Evolutionary conservation across 2,329 filamentous ascomycete genomes (phyloP).

Genomic region (Allantophomopsis cytisporea): DNA sequence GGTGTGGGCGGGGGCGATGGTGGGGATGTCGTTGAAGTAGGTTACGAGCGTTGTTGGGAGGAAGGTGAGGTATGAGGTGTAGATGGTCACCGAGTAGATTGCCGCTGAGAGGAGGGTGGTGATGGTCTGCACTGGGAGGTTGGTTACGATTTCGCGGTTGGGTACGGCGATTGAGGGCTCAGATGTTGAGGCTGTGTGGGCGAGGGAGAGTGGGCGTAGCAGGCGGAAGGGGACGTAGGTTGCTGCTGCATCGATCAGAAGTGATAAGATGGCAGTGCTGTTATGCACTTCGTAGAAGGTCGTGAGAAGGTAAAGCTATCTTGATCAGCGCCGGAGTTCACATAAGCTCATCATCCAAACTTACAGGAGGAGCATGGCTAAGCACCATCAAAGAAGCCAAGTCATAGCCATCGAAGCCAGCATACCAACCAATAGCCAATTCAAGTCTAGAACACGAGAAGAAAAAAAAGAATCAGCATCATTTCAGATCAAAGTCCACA

Average conservation of each 20-base stretch:
- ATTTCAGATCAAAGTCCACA: neutral
- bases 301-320: conserved; percentile 56
- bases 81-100: conserved; percentile 65
- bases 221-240: conserved; percentile 63
- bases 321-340: conserved; percentile 1
- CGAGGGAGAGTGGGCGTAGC: conserved; percentile 51
- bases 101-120: conserved; percentile 55
- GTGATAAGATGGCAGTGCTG: conserved; percentile 43
- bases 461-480: conserved; percentile 13
- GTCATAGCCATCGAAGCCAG: conserved; percentile 62
- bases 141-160: conserved; percentile 51
- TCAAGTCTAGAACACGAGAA: conserved; percentile 46
- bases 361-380: conserved; percentile 58
- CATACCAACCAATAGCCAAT: conserved; percentile 59
- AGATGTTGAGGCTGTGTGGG: conserved; percentile 41
- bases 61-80: conserved; percentile 53
- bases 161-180: conserved; percentile 26
- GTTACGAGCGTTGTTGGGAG: conserved; percentile 60
- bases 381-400: conserved; percentile 52
- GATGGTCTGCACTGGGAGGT: conserved; percentile 46
- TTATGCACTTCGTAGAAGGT: conserved; percentile 64
- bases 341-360: conserved; percentile 10
- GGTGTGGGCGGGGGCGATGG: conserved; percentile 53
- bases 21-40: conserved; percentile 61
- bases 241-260: conserved; percentile 55